Evolutionary conservation across 371 early-diverging fungal species (phyloP), one percentile per base, ranked within the genome.

Genomic region (Lichtheimia hyalospora): DNA sequence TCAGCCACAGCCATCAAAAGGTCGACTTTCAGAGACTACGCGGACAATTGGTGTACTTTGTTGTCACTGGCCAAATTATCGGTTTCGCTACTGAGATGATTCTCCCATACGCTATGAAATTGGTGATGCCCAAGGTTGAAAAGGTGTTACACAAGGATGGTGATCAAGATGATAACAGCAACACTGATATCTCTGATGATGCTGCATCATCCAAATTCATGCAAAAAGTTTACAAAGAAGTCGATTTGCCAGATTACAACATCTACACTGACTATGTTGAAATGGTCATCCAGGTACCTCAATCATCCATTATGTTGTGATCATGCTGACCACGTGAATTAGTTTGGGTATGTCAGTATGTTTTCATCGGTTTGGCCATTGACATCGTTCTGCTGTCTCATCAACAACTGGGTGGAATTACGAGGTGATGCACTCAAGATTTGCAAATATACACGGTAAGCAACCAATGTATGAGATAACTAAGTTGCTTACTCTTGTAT

Each of bases 251-350:
- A 5, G 85, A 79, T 44, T 95, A 96, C 66, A 86, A 89, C 64
- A 86, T 92, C 28, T 93, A 89, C 58, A 88, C 87, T 40, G 96
- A 96, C 66, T 95, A 94, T 71, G 89, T 89, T 28, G 96, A 96
- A 66, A 92, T 96, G 93, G 88, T 89, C 46, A 86, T 89, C 50
- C 94, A 94, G 79, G 88, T 87, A 81, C 6, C 8, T 8, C 2
- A 34, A 10, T 53, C 41, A 2, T 21, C 1, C 14, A 13, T 18
- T 21, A 12, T 44, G 13, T 10, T 46, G 48, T 8, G 3, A n/a
- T n/a, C n/a, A 53, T 34, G 34, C 10, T 34, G n/a, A 53, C 2
- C 25, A 34, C 15, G n/a, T 42, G 13, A 64, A 23, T 23, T 58
- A 84, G 86, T 95, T 91, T 80, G 95, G 93, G 14, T 89, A 92